phyloP scores from a whole-genome alignment of 2,329 filamentous ascomycete species.

The Stagonosporopsis rhizophila region DNA sequence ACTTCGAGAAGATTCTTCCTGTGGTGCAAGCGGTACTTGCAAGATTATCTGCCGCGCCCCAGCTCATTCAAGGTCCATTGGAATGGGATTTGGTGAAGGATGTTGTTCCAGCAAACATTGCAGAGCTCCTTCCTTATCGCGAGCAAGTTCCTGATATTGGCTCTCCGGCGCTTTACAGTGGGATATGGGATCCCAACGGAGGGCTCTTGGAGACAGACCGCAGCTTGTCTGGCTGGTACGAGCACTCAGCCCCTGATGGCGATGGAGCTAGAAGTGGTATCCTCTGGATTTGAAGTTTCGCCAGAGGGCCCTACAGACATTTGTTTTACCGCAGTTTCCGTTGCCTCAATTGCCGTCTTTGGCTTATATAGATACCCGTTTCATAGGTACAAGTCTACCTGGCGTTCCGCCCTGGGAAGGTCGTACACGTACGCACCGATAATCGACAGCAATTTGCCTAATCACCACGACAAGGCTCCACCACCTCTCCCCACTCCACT shows the following conservation, averaged over 20 bases:
- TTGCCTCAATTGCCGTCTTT: background rate
- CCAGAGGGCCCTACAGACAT: too few species aligned
- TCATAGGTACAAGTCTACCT: too few species aligned
- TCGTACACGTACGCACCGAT: too few species aligned
- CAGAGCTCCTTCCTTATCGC: constrained; percentile 34
- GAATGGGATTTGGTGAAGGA: background rate
- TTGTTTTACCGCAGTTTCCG: background rate
- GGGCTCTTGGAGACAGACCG: background rate
- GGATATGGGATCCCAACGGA: background rate
- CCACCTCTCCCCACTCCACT: too few species aligned
- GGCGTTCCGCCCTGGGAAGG: too few species aligned
- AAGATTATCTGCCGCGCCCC: background rate
- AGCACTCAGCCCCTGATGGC: background rate
- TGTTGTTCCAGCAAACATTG: constrained; percentile 23
- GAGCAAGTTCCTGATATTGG: constrained; percentile 4
- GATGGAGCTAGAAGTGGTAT: background rate
- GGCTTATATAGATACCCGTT: background rate
- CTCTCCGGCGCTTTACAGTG: background rate
- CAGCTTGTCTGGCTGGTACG: background rate
- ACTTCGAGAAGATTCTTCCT: constrained; percentile 27
- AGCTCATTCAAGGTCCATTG: background rate
- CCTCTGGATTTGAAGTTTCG: background rate
- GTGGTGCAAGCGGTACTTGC: constrained; percentile 15
- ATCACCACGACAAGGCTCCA: too few species aligned
- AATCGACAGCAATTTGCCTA: too few species aligned